Conservation (phyloP, 2,329 filamentous ascomycete genomes). For the Aureobasidium mangrovei region DNA sequence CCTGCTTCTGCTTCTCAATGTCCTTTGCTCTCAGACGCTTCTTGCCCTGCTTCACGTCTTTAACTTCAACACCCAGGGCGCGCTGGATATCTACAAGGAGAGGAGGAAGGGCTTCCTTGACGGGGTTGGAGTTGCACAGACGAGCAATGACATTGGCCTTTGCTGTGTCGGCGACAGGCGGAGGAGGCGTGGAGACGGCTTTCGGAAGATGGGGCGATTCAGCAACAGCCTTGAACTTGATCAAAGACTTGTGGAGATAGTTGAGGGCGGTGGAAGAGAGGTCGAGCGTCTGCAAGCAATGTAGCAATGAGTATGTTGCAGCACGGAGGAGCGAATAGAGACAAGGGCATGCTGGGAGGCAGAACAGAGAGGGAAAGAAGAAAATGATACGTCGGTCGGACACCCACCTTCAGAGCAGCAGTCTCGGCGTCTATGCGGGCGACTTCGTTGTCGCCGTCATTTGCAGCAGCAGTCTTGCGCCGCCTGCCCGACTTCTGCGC, state of each 20-base stretch:
- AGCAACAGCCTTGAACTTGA: slow-evolving; percentile 49
- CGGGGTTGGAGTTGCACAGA: slow-evolving; percentile 51
- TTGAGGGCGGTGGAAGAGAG: slow-evolving; percentile 41
- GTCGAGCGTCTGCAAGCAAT: slow-evolving; percentile 39
- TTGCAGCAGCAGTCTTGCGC: slow-evolving; percentile 44
- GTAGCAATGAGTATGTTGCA: slow-evolving; percentile 7
- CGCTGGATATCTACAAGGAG: slow-evolving; percentile 35
- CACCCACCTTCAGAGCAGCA: slow-evolving; percentile 45
- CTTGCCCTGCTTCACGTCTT: slow-evolving; percentile 19
- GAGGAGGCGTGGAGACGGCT: slow-evolving; percentile 30
- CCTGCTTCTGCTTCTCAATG: slow-evolving; percentile 10
- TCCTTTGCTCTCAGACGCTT: slow-evolving; percentile 24
- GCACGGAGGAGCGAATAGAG: background rate
- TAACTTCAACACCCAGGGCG: slow-evolving; percentile 28
- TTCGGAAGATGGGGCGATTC: slow-evolving; percentile 41
- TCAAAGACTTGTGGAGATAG: slow-evolving; percentile 48
- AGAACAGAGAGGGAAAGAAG: background rate
- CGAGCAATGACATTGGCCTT: slow-evolving; percentile 51
- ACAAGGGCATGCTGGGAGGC: background rate
- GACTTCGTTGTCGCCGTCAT: slow-evolving; percentile 40
- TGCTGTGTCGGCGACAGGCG: slow-evolving; percentile 35
- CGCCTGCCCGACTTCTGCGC: slow-evolving; percentile 63
- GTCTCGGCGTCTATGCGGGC: slow-evolving; percentile 56
- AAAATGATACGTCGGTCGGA: slow-evolving; percentile 1
- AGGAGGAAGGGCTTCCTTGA: slow-evolving; percentile 45